Conservation (phyloP, 768 basidiomycete genomes). For the Lactifluus volemus region DNA sequence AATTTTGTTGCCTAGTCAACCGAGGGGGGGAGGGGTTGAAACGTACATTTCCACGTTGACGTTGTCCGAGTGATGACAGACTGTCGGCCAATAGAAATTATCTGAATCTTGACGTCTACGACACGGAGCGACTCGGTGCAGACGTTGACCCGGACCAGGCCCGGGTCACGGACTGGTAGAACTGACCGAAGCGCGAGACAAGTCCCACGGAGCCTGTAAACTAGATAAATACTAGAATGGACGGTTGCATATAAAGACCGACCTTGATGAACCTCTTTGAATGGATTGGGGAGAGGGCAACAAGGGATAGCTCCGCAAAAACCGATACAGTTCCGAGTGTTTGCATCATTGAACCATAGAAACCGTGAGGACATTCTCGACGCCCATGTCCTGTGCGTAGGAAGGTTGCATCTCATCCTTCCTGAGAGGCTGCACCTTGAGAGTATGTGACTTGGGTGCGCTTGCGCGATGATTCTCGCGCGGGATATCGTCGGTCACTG, state of each 20-base stretch:
- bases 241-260: slow-evolving; percentile 11
- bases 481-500: slow-evolving; percentile 55
- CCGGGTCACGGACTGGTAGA: slow-evolving; percentile 94
- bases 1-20: slow-evolving; percentile 29
- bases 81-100: slow-evolving; percentile 79
- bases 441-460: slow-evolving; percentile 34
- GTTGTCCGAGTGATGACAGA: slow-evolving; percentile 94
- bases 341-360: slow-evolving; percentile 79
- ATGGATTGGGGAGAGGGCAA: slow-evolving; percentile 79
- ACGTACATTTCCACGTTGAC: slow-evolving; percentile 88
- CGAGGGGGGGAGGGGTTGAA: background rate
- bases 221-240: slow-evolving; percentile 12
- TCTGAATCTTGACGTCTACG: slow-evolving; percentile 95
- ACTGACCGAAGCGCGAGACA: slow-evolving; percentile 88
- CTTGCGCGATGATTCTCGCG: slow-evolving; percentile 1
- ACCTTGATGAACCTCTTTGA: slow-evolving; percentile 82
- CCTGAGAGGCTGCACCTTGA: slow-evolving; percentile 79
- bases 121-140: slow-evolving; percentile 82
- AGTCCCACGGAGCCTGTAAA: slow-evolving; percentile 78
- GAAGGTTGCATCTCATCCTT: slow-evolving; percentile 89
- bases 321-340: slow-evolving; percentile 61
- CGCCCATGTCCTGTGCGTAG: slow-evolving; percentile 85
- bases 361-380: slow-evolving; percentile 67
- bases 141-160: slow-evolving; percentile 86
- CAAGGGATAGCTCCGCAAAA: slow-evolving; percentile 72